phyloP scores from a whole-genome alignment of 2,329 filamentous ascomycete genomes.

The Trichoderma afroharzianum region DNA sequence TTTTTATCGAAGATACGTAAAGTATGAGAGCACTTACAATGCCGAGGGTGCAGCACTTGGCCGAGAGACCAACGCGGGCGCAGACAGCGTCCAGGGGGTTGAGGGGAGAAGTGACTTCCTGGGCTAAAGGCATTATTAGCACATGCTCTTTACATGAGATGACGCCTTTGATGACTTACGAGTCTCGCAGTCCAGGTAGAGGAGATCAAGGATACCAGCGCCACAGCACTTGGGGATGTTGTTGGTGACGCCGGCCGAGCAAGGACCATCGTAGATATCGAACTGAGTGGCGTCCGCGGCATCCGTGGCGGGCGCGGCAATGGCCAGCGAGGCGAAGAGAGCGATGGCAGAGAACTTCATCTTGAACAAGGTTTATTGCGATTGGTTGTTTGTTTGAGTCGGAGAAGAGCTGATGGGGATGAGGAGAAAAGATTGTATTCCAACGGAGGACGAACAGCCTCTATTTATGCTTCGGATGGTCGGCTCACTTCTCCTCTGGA shows the following conservation, averaged over 20 bases:
- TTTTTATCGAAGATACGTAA: not conserved
- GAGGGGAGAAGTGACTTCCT: not conserved
- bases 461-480: slow-evolving; percentile 16
- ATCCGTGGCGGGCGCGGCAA: slow-evolving; percentile 19
- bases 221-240: slow-evolving; percentile 20
- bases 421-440: not conserved
- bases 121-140: not conserved
- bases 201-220: slow-evolving; percentile 15
- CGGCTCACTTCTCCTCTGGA: not conserved
- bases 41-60: slow-evolving; percentile 4
- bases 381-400: not conserved
- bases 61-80: not conserved
- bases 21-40: not conserved
- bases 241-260: slow-evolving; percentile 15
- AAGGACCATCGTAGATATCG: not conserved
- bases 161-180: slow-evolving; percentile 3
- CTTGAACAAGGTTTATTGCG: slow-evolving; percentile 6
- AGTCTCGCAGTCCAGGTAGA: slow-evolving; percentile 18
- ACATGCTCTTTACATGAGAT: not conserved
- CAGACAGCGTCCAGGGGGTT: not conserved
- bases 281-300: too few species aligned
- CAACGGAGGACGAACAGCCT: not conserved
- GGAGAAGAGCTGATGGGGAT: not conserved
- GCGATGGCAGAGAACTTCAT: slow-evolving; percentile 24
- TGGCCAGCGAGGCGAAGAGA: slow-evolving; percentile 19